Base-by-base conservation (phyloP, 768 basidiomycete species). In the Trichaptum fuscoviolaceum region DNA sequence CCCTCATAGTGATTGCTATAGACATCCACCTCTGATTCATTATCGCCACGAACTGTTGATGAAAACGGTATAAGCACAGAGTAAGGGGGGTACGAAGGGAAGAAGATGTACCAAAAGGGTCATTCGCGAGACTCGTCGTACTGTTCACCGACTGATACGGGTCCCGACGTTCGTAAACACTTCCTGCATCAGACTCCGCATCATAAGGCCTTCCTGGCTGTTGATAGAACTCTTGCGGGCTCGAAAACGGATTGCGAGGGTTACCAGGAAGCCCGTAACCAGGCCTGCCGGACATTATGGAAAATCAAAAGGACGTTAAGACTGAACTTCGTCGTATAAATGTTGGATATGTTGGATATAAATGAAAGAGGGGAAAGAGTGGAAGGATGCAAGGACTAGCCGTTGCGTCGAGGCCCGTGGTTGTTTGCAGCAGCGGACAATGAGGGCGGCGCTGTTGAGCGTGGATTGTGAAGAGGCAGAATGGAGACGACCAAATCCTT, bases 201-300 rank as follows among this genome's bases (percentile, higher is more conserved):
- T 73, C 72, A 68, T 77, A 76, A 62, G 74, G 72, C 64, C 73
- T 69, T 42, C 69, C 35, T 1, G 69, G 72, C 63, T 71, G 75
- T 35, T 70, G 67, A 66, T 74, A 75, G 61, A 72, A 73, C 36
- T 70, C 68, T 27, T 66, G 69, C 24, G 65, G 69, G 65, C 72
- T 71, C 63, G 71, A 66, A 69, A 74, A 75, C n/a, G 76, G 76
- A 34, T 61, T 61, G 63, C 71, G 72, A 68, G 74, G 74, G 70
- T 73, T 42, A n/a, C 24, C 70, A 23, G 72, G 71, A 66, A 67
- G 75, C 25, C 71, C 76, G 70, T 73, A 74, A 67, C 75, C 75
- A 67, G 74, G 75, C 68, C 74, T 75, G 52, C 70, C 73, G 63
- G 77, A 77, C 78, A 79, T 78, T 69, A 70, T 57, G 63, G 67